Percentiles rank a stretch among this genome's conserved stretches.
These are phyloP conservation scores for Dovyalis caffra DNA, from an alignment of 345 rosid genomes.

Conservation along the genomic window DNA sequence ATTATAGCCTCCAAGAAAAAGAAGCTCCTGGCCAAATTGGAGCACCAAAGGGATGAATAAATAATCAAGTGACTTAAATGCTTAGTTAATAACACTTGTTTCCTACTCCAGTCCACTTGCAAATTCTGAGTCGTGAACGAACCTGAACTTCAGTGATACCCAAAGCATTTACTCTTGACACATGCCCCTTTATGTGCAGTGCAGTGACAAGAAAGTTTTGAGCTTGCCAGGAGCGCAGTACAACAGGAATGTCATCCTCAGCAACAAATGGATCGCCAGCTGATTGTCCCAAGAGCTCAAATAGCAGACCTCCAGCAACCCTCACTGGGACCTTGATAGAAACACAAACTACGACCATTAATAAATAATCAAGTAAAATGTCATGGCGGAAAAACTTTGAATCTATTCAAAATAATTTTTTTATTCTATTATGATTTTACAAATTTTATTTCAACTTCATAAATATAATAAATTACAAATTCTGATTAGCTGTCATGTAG, in stretches of 20 bases:
- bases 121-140: constrained; percentile 21
- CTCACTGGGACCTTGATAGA: constrained; percentile 78
- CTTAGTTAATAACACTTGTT: not conserved
- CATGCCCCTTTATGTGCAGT: constrained; percentile 74
- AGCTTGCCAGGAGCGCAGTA: constrained; percentile 96
- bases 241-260: constrained; percentile 94
- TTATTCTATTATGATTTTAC: too few species aligned
- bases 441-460: too few species aligned
- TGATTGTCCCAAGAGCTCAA: constrained; percentile 97
- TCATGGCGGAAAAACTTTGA: not conserved
- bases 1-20: constrained; percentile 77
- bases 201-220: constrained; percentile 83
- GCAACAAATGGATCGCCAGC: constrained; percentile 83
- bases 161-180: constrained; percentile 51
- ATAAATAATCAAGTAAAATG: constrained; percentile 9
- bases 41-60: constrained; percentile 13
- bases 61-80: constrained; percentile 2
- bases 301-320: constrained; percentile 94
- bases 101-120: constrained; percentile 1
- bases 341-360: constrained; percentile 1
- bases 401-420: too few species aligned
- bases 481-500: too few species aligned
- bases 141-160: constrained; percentile 98
- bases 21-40: constrained; percentile 60
- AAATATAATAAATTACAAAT: too few species aligned